phyloP scores from a whole-genome alignment of 1,284 basidiomycete species.

The Ustilago hordei region DNA sequence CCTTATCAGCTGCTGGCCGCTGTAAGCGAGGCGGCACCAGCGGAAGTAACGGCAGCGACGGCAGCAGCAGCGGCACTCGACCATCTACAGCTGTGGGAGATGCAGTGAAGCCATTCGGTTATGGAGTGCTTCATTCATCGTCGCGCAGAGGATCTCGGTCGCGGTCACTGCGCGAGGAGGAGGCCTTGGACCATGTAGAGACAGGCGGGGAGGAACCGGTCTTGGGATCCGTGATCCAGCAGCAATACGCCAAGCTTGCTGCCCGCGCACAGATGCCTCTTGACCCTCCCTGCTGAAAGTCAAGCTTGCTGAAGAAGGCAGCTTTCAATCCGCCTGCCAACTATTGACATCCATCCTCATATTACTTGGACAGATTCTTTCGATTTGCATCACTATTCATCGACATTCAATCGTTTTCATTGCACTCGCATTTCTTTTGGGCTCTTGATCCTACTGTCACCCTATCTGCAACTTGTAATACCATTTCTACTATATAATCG shows the following conservation, averaged over 20 bases:
- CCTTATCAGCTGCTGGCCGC: constrained; percentile 15
- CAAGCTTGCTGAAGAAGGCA: not conserved
- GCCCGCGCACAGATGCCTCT: constrained; percentile 36
- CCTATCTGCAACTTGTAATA: constrained; percentile 23
- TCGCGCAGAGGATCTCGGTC: constrained; percentile 16
- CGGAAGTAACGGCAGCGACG: constrained; percentile 16
- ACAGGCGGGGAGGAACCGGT: constrained; percentile 19
- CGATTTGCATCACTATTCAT: not conserved
- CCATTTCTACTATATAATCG: not conserved
- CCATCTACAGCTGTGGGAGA: constrained; percentile 38
- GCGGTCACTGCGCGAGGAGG: not conserved
- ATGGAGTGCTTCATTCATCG: constrained; percentile 8
- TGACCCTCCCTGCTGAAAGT: constrained; percentile 20
- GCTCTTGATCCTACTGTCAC: constrained; percentile 6
- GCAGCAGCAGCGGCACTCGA: constrained; percentile 21
- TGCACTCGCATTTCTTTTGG: constrained; percentile 14
- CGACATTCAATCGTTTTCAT: constrained; percentile 5
- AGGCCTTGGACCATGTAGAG: constrained; percentile 9
- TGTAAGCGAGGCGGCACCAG: constrained; percentile 20
- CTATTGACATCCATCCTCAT: not conserved
- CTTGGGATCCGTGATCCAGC: constrained; percentile 42
- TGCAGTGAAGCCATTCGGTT: constrained; percentile 45
- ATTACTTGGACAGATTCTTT: constrained; percentile 1
- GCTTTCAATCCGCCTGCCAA: not conserved
- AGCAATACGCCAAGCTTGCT: constrained; percentile 42